phyloP scores from a whole-genome alignment of 805 yeast species.

The Metschnikowia koreensis region DNA sequence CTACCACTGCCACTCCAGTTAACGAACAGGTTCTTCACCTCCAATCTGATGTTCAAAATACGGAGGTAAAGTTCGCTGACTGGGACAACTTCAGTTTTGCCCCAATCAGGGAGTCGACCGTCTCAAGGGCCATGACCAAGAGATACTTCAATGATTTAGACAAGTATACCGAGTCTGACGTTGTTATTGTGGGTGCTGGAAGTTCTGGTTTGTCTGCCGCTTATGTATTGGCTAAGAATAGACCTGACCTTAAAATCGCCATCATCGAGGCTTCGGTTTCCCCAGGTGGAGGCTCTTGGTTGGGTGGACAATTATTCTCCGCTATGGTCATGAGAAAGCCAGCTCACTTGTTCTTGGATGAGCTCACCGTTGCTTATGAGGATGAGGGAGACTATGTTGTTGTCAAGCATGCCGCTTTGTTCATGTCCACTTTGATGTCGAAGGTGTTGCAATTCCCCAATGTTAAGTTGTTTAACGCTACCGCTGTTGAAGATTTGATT shows the following conservation, averaged over 20 bases:
- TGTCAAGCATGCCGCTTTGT: constrained; percentile 76
- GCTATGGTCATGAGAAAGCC: constrained; percentile 82
- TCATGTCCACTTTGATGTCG: constrained; percentile 68
- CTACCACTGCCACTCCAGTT: constrained; percentile 6
- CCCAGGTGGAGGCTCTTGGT: constrained; percentile 80
- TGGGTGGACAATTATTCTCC: constrained; percentile 73
- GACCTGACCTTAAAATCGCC: constrained; percentile 75
- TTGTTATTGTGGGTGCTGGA: constrained; percentile 77
- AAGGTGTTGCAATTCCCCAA: constrained; percentile 70
- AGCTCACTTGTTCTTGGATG: constrained; percentile 66
- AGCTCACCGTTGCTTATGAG: constrained; percentile 62
- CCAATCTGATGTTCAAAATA: constrained; percentile 21
- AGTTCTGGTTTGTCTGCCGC: constrained; percentile 77
- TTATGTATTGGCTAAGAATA: constrained; percentile 65
- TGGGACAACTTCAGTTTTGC: constrained; percentile 70
- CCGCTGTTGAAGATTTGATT: constrained; percentile 77
- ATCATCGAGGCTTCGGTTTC: constrained; percentile 72
- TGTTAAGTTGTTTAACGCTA: constrained; percentile 74
- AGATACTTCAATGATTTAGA: constrained; percentile 72
- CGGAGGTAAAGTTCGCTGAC: constrained; percentile 41
- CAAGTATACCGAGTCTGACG: constrained; percentile 71
- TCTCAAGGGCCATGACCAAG: constrained; percentile 76
- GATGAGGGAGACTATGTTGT: constrained; percentile 81
- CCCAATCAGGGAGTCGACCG: constrained; percentile 76
- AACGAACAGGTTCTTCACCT: constrained; percentile 9